Base-by-base conservation (phyloP, 1,284 basidiomycete genomes). In the Ceratobasidium sp. region DNA sequence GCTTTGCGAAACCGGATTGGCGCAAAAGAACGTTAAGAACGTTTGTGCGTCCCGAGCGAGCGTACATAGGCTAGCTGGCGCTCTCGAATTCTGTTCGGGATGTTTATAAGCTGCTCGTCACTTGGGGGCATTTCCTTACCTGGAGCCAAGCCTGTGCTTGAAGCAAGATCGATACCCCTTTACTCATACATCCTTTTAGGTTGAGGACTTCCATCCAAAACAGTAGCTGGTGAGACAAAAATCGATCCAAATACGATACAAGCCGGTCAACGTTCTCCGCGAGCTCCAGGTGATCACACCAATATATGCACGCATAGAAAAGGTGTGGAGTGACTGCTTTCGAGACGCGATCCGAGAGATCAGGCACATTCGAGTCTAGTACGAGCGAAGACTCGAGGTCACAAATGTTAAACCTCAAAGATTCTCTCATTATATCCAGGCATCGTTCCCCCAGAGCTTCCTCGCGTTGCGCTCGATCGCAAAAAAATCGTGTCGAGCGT, bases 391-490 rank as follows among this genome's bases (percentile, higher is more conserved):
- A 62, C 39, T 62, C 61, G 5, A 62, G 61, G 7, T 27, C n/a
- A n/a, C 61, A 62, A 1, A 62, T 62, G 24, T 62, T 62, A 39
- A 62, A 62, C 29, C 41, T n/a, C 37, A 62, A n/a, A 6, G 27
- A 46, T 13, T 43, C 19, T 9, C 46, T 6, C 61, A 62, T 62
- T 8, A 31, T 39, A 4, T 31, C 13, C 14, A 62, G 46, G 16
- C 61, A 62, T 13, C 61, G 61, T 24, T 41, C 19, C 5, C 37
- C 39, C n/a, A 46, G 43, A n/a, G 6, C 7, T 9, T 24, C 5
- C 4, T 46, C 11, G 11, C 43, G 61, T 11, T 14, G n/a, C 24
- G 22, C 43, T 11, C 19, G 4, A 16, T 62, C 41, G 24, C 39
- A 62, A 27, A 11, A 62, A 13, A 62, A 48, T 16, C 27, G 24